Evolutionary conservation across 2,329 filamentous ascomycete species (phyloP), one percentile per base, ranked within the genome.

Genomic region (Penicillium janthinellum): DNA sequence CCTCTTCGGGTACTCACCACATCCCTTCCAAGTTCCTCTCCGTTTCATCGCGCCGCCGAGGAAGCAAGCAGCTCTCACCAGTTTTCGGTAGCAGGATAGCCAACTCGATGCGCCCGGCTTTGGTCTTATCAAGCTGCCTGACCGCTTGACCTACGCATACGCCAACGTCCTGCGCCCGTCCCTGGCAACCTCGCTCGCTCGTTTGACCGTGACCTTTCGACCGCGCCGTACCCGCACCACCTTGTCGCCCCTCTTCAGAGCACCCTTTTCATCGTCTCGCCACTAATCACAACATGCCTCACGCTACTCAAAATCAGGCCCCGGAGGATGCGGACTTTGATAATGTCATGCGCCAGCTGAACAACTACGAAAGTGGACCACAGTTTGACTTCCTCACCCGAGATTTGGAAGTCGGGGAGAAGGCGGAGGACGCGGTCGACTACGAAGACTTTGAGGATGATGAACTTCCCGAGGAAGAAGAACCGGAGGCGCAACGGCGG

Each of bases 371-470:
- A 39, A 66, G 68, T 42, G 72, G 66, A 55, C 67, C 73, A 31
- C 67, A 73, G 37, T 70, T 78, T 28, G 78, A 81, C 57, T 78
- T 79, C 56, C 62, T 79, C 64, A 65, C 67, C 41, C 68, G 77
- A 60, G 77, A 78, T 11, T 59, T 79, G 28, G 76, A 79, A 28
- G 72, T 75, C 10, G 84, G 83, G 20, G 90, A 92, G 74, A 99
- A 99, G 77, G 94, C 92, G 56, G 92, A 92, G 61, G 91, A 98
- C 77, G 95, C 95, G 42, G 80, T 95, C 63, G 95, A 99, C 72
- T 99, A 84, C 69, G 92, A 91, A 72, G 91, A 96, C 71, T 93
- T 98, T 63, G 90, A 90, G 65, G 94, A 98, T 73, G 92, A 96
- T 72, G 93, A 97, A 64, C 83, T 96, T 7, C 90, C 92, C 11